Percentiles rank a stretch among this genome's conserved stretches.
phyloP scores from a whole-genome alignment of 202 grass and related monocot genomes.

The Panicum hallii region DNA sequence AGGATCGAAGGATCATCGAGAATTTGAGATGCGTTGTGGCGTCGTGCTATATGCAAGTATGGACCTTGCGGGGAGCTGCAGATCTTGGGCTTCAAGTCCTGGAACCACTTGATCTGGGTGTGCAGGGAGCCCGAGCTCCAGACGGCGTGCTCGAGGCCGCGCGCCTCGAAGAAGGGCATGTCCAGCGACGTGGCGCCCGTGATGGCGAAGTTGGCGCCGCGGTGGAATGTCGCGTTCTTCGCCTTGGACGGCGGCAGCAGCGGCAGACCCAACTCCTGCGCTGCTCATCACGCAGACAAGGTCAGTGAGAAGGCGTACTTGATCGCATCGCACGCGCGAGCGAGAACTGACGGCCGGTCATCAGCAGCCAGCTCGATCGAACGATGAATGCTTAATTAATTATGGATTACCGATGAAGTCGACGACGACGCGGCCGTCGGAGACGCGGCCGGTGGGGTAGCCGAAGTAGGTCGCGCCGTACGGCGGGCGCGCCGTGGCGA shows the following conservation, averaged over 20 bases:
- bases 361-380: too few species aligned
- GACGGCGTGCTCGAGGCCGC: constrained; percentile 45
- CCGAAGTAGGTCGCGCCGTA: constrained; percentile 84
- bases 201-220: constrained; percentile 78
- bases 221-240: constrained; percentile 59
- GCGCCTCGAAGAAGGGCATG: constrained; percentile 49
- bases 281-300: constrained; percentile 15
- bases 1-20: neutral
- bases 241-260: constrained; percentile 70
- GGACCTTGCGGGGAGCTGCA: constrained; percentile 60
- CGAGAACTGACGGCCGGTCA: too few species aligned
- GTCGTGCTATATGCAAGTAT: neutral
- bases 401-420: constrained; percentile 70
- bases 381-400: too few species aligned
- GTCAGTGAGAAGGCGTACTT: too few species aligned
- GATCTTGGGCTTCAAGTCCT: constrained; percentile 59
- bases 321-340: too few species aligned
- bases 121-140: constrained; percentile 70
- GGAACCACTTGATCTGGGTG: constrained; percentile 69
- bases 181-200: constrained; percentile 67
- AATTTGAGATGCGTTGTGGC: neutral
- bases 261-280: constrained; percentile 68
- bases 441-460: constrained; percentile 73
- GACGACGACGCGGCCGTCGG: constrained; percentile 71
- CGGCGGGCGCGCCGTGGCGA: constrained; percentile 54